phyloP scores from a whole-genome alignment of 106 monocot species.

The Alisma plantagoaquatica region DNA sequence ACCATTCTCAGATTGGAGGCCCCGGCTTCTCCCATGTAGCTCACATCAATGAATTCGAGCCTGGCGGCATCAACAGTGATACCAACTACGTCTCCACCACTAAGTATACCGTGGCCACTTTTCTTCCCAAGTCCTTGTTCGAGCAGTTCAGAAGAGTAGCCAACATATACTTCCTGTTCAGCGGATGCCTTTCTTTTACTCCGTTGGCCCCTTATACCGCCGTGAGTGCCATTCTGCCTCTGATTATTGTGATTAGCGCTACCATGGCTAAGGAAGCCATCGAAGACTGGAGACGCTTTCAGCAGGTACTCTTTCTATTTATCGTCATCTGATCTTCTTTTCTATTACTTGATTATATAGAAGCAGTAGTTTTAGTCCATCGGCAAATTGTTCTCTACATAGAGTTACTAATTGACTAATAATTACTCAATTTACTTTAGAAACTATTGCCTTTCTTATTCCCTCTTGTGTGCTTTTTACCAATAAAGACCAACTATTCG shows the following conservation, averaged over 20 bases:
- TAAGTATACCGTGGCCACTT: conserved; percentile 56
- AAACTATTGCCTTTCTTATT: too few species aligned
- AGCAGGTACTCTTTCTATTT: conserved; percentile 38
- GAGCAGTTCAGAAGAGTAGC: conserved; percentile 87
- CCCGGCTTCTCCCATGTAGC: too few species aligned
- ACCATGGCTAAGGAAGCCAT: conserved; percentile 79
- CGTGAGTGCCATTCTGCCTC: conserved; percentile 44
- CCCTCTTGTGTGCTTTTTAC: background rate
- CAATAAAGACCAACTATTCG: background rate
- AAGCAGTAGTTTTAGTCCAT: too few species aligned
- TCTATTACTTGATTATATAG: too few species aligned
- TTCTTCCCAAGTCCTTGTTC: conserved; percentile 64
- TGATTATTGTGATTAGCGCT: too few species aligned
- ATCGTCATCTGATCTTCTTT: background rate
- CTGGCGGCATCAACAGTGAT: conserved; percentile 21
- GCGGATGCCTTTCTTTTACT: conserved; percentile 51
- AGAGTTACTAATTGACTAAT: too few species aligned
- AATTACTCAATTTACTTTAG: too few species aligned
- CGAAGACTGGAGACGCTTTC: conserved; percentile 59
- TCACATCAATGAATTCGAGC: conserved; percentile 34
- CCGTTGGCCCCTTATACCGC: conserved; percentile 49
- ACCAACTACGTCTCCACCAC: conserved; percentile 63
- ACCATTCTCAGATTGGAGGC: conserved; percentile 51
- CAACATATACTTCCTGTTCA: conserved; percentile 62
- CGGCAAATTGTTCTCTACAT: too few species aligned